Evolutionary conservation across 805 yeast species (phyloP), one percentile per base, ranked within the genome.

Genomic region (Myxozyma geophila): DNA sequence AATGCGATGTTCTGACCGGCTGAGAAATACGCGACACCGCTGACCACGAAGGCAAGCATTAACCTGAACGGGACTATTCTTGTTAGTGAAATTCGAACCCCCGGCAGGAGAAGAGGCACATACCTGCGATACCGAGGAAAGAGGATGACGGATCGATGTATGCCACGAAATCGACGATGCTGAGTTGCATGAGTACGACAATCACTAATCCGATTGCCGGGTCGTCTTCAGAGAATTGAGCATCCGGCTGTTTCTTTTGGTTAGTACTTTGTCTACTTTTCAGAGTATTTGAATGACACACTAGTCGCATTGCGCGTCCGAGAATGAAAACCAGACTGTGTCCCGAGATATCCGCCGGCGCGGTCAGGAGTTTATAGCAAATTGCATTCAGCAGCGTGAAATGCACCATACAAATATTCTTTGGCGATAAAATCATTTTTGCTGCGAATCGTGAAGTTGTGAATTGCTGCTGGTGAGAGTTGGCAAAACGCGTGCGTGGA

Each of bases 261-360:
- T 52, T 40, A 52, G 35, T 36, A 37, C 8, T 28, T 28, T 3
- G 28, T 28, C 28, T 28, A 5, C 28, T 28, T 28, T 28, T 28
- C 5, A 2, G 5, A 3, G 28, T 28, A 3, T 28, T 28, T 28
- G 28, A 37, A 21, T 23, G n/a, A 46, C 58, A 6, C 37, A 63
- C 70, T 53, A 68, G 36, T 13, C 52, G 21, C 68, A 68, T 67
- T 10, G 71, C 64, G 10, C 64, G 60, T 6, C 70, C 71, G 3
- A 69, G 39, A 7, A 68, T 33, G 33, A 66, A 62, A 10, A 68
- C 63, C 6, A 68, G 41, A 1, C 64, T 68, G 63, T 68, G 69
- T 17, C 52, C 52, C 9, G 69, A 54, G 8, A 68, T 60, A 35
- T 28, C 52, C 5, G 51, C 41, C 0, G 71, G 71, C 33, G 64